Conservation (phyloP, 2,329 filamentous ascomycete species). For the Nemania diffusa region DNA sequence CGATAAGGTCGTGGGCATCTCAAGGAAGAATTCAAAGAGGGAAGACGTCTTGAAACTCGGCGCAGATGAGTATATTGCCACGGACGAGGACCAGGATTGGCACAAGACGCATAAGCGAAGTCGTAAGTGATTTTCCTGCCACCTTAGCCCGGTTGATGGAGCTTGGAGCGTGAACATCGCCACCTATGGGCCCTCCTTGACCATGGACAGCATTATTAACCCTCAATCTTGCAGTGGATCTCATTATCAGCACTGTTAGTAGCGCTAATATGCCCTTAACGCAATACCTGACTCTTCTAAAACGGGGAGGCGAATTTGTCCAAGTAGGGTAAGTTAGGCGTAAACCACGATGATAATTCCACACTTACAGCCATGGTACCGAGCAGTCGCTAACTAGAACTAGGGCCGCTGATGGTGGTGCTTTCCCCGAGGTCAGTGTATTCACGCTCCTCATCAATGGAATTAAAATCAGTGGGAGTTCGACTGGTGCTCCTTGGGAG, state of each 20-base stretch:
- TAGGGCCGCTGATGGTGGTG: constrained; percentile 66
- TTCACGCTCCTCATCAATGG: constrained; percentile 68
- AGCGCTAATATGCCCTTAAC: constrained; percentile 66
- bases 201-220: constrained; percentile 5
- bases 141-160: too few species aligned
- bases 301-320: constrained; percentile 68
- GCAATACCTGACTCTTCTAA: constrained; percentile 71
- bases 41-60: constrained; percentile 67
- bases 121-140: constrained; percentile 33
- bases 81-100: constrained; percentile 65
- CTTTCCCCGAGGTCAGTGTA: constrained; percentile 59
- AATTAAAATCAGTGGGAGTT: constrained; percentile 59
- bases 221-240: constrained; percentile 54
- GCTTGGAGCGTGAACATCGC: neutral
- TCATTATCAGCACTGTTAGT: constrained; percentile 70
- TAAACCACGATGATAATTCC: neutral
- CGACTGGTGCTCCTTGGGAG: constrained; percentile 64
- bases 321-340: constrained; percentile 63
- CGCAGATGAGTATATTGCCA: constrained; percentile 61
- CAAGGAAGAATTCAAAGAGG: constrained; percentile 62
- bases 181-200: neutral
- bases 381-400: constrained; percentile 9
- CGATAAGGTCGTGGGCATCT: constrained; percentile 69
- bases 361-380: neutral
- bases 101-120: constrained; percentile 59